Base-by-base conservation (phyloP, 2,329 filamentous ascomycete genomes). In the Alternaria sp. region DNA sequence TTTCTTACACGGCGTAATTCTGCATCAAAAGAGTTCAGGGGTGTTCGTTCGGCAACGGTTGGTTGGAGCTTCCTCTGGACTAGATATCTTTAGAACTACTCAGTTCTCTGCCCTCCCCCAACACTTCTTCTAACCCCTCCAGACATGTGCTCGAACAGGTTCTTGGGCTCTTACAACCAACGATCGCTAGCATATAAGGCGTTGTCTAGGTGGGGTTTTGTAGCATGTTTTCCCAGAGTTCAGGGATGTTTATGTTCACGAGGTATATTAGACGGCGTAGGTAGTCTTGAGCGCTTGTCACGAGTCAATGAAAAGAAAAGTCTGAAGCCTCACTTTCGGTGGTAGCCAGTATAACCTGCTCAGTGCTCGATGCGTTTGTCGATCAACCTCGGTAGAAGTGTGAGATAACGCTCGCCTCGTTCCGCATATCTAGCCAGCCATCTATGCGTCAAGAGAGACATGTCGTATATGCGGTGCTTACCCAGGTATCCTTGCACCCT, bases 1-100 rank as follows among this genome's bases (percentile, higher is more conserved):
- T 67, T 65, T 61, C 48, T 54, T 50, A 55, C 51, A 57, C 60
- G 66, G 69, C 69, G 69, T 72, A 73, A 69, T 67, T 68, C 56
- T 72, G 63, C 63, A 71, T 70, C 63, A 61, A 68, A 65, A 66
- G 60, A 66, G 65, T 61, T 52, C 55, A 54, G 63, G 65, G 56
- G 60, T 50, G 51, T 54, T 54, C 45, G 39, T 45, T 56, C 49
- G 56, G 61, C 45, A 51, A 67, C 59, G 59, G 61, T 60, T 62
- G 52, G 58, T 51, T 53, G 58, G 55, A 54, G 46, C 59, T 63
- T 51, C 50, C 51, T 64, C 49, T 61, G 62, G 56, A 67, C 62
- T 70, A 70, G 66, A 61, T 71, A 63, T 65, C 54, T 46, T 50
- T 63, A 60, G 62, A 67, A 69, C 60, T 66, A 68, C 62, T 68